phyloP scores from a whole-genome alignment of 805 yeast species.

The Ogataea dorogensis region DNA sequence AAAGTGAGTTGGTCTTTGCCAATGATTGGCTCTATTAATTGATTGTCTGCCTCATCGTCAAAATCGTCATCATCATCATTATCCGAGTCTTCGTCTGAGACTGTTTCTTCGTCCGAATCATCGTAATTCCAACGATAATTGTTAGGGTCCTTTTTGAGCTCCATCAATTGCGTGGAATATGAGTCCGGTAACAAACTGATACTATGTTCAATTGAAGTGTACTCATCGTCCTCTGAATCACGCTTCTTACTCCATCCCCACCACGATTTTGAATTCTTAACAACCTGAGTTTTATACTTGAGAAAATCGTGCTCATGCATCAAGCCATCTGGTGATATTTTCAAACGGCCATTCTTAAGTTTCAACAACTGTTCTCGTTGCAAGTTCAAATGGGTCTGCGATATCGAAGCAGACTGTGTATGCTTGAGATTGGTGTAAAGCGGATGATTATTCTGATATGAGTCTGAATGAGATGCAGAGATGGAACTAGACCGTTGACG shows the following conservation, averaged over 20 bases:
- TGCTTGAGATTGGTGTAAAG: constrained; percentile 24
- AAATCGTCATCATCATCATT: constrained; percentile 34
- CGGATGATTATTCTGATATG: constrained; percentile 12
- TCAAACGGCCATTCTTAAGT: constrained; percentile 31
- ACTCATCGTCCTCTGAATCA: constrained; percentile 30
- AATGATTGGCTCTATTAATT: constrained; percentile 46
- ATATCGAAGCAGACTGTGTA: constrained; percentile 27
- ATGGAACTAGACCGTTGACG: constrained; percentile 24
- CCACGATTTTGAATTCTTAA: constrained; percentile 29
- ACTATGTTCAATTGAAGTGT: constrained; percentile 31
- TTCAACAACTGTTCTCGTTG: constrained; percentile 28
- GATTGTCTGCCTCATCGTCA: constrained; percentile 39
- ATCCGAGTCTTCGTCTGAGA: constrained; percentile 15
- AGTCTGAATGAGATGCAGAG: constrained; percentile 21
- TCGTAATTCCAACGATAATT: constrained; percentile 40
- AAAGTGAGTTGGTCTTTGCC: constrained; percentile 48
- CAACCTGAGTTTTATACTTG: constrained; percentile 34
- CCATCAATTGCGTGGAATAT: constrained; percentile 34
- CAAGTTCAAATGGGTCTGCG: constrained; percentile 19
- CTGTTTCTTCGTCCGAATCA: constrained; percentile 32
- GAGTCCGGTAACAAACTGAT: constrained; percentile 37
- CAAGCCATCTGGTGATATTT: constrained; percentile 30
- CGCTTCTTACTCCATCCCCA: constrained; percentile 35
- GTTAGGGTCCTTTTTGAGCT: constrained; percentile 36
- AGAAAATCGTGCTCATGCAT: constrained; percentile 36